phyloP scores from a whole-genome alignment of 2,329 filamentous ascomycete genomes.

The Helicocarpus griseus region DNA sequence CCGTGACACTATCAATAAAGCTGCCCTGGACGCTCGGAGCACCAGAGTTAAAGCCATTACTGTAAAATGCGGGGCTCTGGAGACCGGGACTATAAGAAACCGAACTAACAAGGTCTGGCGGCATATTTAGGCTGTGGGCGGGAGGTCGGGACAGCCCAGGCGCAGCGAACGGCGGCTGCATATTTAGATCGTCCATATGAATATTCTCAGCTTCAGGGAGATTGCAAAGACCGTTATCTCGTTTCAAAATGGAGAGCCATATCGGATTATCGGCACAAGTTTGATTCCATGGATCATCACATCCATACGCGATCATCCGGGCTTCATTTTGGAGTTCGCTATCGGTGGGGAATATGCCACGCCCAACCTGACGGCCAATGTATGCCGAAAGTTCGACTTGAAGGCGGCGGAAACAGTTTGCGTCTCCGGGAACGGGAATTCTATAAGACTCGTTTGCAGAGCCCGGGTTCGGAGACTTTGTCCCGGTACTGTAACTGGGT shows the following conservation, averaged over 20 bases:
- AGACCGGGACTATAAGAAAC: constrained; percentile 22
- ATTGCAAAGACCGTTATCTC: constrained; percentile 30
- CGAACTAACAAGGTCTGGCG: constrained; percentile 15
- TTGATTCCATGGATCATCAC: constrained; percentile 27
- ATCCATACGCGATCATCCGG: constrained; percentile 21
- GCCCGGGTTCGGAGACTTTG: background rate
- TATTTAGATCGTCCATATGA: constrained; percentile 28
- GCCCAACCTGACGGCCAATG: constrained; percentile 24
- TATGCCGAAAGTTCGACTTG: constrained; percentile 31
- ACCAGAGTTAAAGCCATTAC: constrained; percentile 25
- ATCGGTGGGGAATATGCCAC: constrained; percentile 28
- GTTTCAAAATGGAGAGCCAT: constrained; percentile 38
- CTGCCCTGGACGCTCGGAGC: constrained; percentile 24
- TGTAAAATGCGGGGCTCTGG: constrained; percentile 23
- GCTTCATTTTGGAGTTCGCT: constrained; percentile 22
- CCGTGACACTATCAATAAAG: constrained; percentile 22
- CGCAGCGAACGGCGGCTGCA: constrained; percentile 35
- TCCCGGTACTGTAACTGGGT: background rate
- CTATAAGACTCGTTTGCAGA: background rate
- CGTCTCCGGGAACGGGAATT: constrained; percentile 24
- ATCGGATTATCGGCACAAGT: constrained; percentile 39
- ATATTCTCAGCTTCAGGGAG: constrained; percentile 24
- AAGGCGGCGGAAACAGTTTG: constrained; percentile 34
- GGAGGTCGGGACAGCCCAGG: constrained; percentile 26
- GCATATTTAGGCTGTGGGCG: constrained; percentile 19